Evolutionary conservation across 2,329 filamentous ascomycete species (phyloP).

Genomic region (Periconia sp.): DNA sequence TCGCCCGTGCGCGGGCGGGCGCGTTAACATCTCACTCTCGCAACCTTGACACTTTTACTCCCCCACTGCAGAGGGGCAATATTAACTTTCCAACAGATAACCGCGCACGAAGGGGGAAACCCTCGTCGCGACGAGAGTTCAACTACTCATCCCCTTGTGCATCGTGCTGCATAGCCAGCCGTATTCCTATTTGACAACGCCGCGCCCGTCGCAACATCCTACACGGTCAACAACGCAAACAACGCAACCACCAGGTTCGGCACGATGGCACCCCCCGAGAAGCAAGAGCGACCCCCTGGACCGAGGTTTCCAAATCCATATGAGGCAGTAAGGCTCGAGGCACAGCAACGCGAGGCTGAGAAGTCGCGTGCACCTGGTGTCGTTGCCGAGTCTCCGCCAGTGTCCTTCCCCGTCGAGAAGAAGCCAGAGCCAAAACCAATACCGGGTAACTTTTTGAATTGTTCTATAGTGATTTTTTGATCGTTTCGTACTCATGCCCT

Average conservation of each 20-base stretch:
- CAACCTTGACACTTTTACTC: too few species aligned
- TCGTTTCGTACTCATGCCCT: conserved; percentile 27
- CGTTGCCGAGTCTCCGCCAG: conserved; percentile 30
- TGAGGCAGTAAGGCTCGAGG: conserved; percentile 16
- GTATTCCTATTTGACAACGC: too few species aligned
- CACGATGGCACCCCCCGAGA: conserved; percentile 22
- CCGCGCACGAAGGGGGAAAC: too few species aligned
- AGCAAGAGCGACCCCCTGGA: conserved; percentile 25
- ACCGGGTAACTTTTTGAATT: conserved; percentile 35
- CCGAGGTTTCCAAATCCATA: conserved; percentile 31
- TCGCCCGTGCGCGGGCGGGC: not conserved
- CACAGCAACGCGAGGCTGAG: conserved; percentile 28
- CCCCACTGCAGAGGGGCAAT: too few species aligned
- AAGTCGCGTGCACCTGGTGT: conserved; percentile 32
- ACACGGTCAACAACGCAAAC: too few species aligned
- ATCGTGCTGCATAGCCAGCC: too few species aligned
- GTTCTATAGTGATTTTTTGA: conserved; percentile 20
- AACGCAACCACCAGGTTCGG: not conserved
- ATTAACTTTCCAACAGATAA: too few species aligned
- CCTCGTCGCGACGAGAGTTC: too few species aligned
- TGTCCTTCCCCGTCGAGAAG: conserved; percentile 31
- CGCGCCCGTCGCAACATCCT: too few species aligned
- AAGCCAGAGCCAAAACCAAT: conserved; percentile 36
- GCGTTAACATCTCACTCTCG: too few species aligned
- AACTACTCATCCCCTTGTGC: too few species aligned